phyloP scores from a whole-genome alignment of 257 asterid species.

The Petrea volubilis region DNA sequence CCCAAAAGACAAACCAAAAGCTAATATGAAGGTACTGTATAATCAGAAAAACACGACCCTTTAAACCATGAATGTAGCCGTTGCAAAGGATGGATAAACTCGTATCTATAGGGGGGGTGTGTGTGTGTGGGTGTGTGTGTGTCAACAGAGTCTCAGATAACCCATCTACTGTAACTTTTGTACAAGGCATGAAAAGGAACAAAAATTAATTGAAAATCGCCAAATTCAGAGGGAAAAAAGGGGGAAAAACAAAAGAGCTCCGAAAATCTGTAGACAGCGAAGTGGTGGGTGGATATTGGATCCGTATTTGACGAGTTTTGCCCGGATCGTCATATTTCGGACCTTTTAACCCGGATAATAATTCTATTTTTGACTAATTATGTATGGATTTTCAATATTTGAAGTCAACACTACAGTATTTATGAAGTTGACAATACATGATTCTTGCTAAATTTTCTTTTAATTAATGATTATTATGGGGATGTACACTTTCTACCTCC shows the following conservation, averaged over 20 bases:
- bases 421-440: no score
- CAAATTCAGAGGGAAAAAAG: slow-evolving; percentile 8
- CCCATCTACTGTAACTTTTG: slow-evolving; percentile 29
- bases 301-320: slow-evolving; percentile 20
- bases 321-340: not conserved
- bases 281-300: slow-evolving; percentile 26
- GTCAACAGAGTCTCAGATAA: slow-evolving; percentile 29
- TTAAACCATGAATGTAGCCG: slow-evolving; percentile 32
- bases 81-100: slow-evolving; percentile 23
- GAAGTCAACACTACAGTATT: no score
- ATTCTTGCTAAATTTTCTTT: no score
- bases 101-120: not conserved
- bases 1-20: not conserved
- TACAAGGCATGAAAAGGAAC: slow-evolving; percentile 21
- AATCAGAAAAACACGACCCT: not conserved
- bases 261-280: slow-evolving; percentile 24
- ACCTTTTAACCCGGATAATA: not conserved
- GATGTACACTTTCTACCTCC: not conserved
- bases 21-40: not conserved
- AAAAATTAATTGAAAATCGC: slow-evolving; percentile 20
- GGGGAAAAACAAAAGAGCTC: slow-evolving; percentile 15
- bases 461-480: not conserved
- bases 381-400: no score
- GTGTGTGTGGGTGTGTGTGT: not conserved
- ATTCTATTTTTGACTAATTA: no score